Percentiles rank a stretch among this genome's conserved stretches.
phyloP scores from a whole-genome alignment of 306 rosid species.

The Fragaria iinumae region DNA sequence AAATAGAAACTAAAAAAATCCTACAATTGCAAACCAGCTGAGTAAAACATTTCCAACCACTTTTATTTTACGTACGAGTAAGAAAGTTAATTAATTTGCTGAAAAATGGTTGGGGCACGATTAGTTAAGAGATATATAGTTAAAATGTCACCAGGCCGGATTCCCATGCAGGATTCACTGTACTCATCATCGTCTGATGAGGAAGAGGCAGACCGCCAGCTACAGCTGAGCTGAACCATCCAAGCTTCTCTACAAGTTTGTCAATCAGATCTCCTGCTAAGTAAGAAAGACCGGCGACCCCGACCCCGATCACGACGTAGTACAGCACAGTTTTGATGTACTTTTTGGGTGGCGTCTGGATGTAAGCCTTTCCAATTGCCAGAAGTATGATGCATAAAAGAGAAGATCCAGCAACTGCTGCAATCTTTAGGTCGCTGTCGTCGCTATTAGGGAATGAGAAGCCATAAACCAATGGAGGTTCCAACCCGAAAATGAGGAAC shows the following conservation, averaged over 20 bases:
- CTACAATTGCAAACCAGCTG: not conserved
- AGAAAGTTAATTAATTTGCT: not conserved
- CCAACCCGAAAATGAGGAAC: constrained; percentile 62
- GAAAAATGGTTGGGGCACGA: not conserved
- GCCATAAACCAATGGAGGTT: constrained; percentile 67
- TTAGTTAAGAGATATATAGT: not conserved
- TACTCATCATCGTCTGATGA: constrained; percentile 21
- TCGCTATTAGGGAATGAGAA: constrained; percentile 55
- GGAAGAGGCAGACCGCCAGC: constrained; percentile 23
- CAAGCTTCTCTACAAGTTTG: constrained; percentile 38
- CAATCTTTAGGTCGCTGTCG: constrained; percentile 57
- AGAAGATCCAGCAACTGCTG: constrained; percentile 71
- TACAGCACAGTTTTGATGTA: constrained; percentile 47
- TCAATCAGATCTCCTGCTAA: constrained; percentile 49
- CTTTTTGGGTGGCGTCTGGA: constrained; percentile 32
- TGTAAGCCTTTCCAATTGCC: constrained; percentile 59
- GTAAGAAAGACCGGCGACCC: constrained; percentile 58
- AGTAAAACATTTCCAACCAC: not conserved
- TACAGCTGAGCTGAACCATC: constrained; percentile 44
- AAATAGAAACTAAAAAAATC: not conserved
- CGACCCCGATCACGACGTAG: constrained; percentile 42
- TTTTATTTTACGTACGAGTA: not conserved
- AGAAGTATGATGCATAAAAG: constrained; percentile 58
- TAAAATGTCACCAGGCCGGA: constrained; percentile 29
- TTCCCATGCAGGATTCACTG: constrained; percentile 24